phyloP scores from a whole-genome alignment of 2,329 filamentous ascomycete species.

The Arthroderma uncinatum region DNA sequence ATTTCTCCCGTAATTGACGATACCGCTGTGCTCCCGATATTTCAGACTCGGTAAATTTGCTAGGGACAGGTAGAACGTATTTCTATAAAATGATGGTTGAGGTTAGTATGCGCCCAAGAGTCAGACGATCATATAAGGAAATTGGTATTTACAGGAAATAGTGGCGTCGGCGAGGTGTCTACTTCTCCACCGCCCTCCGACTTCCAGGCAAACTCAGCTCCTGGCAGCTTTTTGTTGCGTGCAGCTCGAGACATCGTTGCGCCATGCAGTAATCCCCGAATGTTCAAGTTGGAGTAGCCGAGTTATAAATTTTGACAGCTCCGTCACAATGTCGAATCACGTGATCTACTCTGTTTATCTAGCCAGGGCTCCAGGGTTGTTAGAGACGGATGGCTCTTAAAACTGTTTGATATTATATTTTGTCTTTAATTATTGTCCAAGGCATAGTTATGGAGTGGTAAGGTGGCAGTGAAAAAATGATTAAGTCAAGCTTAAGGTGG shows the following conservation, averaged over 20 bases:
- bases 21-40: constrained; percentile 40
- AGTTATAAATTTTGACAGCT: neutral
- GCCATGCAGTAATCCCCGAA: neutral
- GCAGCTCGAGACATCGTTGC: constrained; percentile 31
- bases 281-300: neutral
- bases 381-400: too few relatives aligned
- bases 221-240: constrained; percentile 30
- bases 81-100: constrained; percentile 20
- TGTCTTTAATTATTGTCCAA: neutral
- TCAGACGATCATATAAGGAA: neutral
- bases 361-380: too few relatives aligned
- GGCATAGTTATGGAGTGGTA: neutral
- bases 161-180: constrained; percentile 36
- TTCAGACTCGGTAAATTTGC: constrained; percentile 33
- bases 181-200: constrained; percentile 30
- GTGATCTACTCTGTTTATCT: neutral
- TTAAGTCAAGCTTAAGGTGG: neutral
- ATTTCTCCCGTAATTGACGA: constrained; percentile 42
- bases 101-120: neutral
- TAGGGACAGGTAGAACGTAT: constrained; percentile 28
- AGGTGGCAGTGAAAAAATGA: neutral
- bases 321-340: neutral
- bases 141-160: constrained; percentile 35
- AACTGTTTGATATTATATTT: too few relatives aligned
- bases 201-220: constrained; percentile 34